These are phyloP conservation scores for Phlyctochytrium arcticum DNA, from an alignment of 192 early-diverging fungal species.

Conservation along the genomic window DNA sequence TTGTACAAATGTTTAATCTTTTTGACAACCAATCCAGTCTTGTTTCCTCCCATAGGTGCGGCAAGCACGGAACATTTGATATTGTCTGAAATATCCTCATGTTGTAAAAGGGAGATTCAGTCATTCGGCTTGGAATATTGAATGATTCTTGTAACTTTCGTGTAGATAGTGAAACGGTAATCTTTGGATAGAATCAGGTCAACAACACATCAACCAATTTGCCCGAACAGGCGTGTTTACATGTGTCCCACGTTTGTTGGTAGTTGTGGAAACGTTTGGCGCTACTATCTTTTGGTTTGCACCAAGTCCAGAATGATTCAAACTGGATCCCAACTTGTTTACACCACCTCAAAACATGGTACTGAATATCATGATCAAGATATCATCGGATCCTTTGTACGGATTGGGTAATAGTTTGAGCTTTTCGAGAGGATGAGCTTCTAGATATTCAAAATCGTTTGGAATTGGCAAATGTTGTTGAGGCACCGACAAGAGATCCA, in stretches of 20 bases:
- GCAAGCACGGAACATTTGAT: not conserved
- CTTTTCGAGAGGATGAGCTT: not conserved
- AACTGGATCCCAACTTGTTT: conserved; percentile 1
- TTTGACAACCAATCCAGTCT: conserved; percentile 8
- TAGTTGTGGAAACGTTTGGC: not conserved
- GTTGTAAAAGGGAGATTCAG: not conserved
- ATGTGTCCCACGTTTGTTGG: not conserved
- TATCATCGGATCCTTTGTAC: not conserved
- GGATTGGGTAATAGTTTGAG: conserved; percentile 3
- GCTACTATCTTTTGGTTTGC: not conserved
- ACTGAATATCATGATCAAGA: not conserved
- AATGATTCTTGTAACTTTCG: not conserved
- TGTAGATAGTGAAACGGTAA: not conserved
- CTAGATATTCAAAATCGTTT: not conserved
- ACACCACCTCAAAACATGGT: not conserved
- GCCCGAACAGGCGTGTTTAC: not conserved
- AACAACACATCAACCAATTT: not conserved
- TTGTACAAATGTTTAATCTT: not conserved
- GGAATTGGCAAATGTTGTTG: not conserved
- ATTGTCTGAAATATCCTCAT: not conserved
- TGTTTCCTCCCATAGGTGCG: conserved; percentile 12
- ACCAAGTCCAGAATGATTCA: conserved; percentile 7
- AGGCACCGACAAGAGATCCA: not conserved
- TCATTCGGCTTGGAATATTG: not conserved
- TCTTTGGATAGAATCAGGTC: conserved; percentile 1